Percentiles rank a stretch among this genome's conserved stretches.
Conservation (phyloP, 108 stramenopile genomes). For the Nitzschia palea region DNA sequence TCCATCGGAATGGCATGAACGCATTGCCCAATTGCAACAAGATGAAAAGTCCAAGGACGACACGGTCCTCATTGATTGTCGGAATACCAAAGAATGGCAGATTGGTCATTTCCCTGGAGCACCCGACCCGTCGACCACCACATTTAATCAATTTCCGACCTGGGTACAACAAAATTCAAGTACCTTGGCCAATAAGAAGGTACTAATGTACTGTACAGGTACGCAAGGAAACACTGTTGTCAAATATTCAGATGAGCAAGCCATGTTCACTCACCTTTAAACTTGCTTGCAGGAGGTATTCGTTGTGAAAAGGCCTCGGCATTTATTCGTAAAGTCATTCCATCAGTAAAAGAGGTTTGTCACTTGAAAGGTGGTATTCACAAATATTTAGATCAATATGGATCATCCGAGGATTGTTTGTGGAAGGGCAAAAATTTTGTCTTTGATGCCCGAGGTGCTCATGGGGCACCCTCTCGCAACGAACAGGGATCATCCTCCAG, state of each 20-base stretch:
- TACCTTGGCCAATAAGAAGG: slow-evolving; percentile 39
- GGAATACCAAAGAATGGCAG: slow-evolving; percentile 80
- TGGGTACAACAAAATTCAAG: slow-evolving; percentile 50
- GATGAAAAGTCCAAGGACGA: slow-evolving; percentile 25
- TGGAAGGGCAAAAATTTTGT: slow-evolving; percentile 89
- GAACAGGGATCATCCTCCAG: slow-evolving; percentile 1
- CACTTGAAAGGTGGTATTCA: slow-evolving; percentile 89
- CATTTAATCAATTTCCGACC: slow-evolving; percentile 52
- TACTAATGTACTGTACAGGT: slow-evolving; percentile 95
- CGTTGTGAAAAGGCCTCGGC: slow-evolving; percentile 93
- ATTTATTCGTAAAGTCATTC: slow-evolving; percentile 55
- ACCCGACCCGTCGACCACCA: slow-evolving; percentile 53
- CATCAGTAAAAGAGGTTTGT: slow-evolving; percentile 49
- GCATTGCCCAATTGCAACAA: slow-evolving; percentile 28
- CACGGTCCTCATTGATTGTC: slow-evolving; percentile 77
- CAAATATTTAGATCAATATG: slow-evolving; percentile 81
- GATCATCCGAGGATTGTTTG: slow-evolving; percentile 24
- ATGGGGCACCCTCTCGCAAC: neutral
- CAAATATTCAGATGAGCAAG: too few relatives aligned
- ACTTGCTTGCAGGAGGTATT: slow-evolving; percentile 77
- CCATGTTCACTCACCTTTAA: too few relatives aligned
- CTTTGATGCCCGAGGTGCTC: slow-evolving; percentile 67
- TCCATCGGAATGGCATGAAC: slow-evolving; percentile 76
- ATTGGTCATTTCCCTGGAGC: slow-evolving; percentile 65
- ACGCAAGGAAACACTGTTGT: neutral